Evolutionary conservation across 768 basidiomycete species (phyloP).

Genomic region (Boletellus sp.): DNA sequence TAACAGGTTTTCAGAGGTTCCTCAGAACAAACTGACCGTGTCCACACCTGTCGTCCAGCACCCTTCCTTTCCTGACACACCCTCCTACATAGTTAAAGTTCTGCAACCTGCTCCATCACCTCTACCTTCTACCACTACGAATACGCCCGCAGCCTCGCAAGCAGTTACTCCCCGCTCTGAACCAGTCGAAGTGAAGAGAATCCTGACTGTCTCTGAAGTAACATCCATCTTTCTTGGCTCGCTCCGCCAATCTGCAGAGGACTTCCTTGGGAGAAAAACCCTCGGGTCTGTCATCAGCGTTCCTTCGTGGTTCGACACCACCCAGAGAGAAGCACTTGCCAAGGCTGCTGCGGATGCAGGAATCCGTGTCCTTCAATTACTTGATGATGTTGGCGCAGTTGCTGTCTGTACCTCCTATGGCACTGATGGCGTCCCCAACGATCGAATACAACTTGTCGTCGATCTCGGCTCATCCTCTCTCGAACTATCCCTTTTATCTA

Average conservation of each 20-base stretch:
- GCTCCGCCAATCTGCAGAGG: conserved; percentile 81
- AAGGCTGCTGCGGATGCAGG: conserved; percentile 78
- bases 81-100: conserved; percentile 82
- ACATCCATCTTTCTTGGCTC: conserved; percentile 82
- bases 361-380: conserved; percentile 76
- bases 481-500: conserved; percentile 63
- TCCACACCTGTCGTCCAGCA: conserved; percentile 79
- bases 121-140: conserved; percentile 50
- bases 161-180: conserved; percentile 71
- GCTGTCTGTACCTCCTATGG: conserved; percentile 52
- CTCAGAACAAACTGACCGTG: conserved; percentile 44
- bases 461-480: conserved; percentile 79
- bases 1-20: conserved; percentile 72
- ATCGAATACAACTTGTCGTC: conserved; percentile 77
- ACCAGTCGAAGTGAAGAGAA: conserved; percentile 61
- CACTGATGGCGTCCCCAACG: conserved; percentile 39
- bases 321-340: conserved; percentile 66
- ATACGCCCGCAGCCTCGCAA: conserved; percentile 63
- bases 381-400: conserved; percentile 82
- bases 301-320: conserved; percentile 69
- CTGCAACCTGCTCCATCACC: conserved; percentile 75
- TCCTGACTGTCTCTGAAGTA: conserved; percentile 80
- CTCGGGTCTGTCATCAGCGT: conserved; percentile 81
- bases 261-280: conserved; percentile 81
- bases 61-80: conserved; percentile 62